Evolutionary conservation across 2,329 filamentous ascomycete species (phyloP).

Genomic region (Phialophora chinensis): DNA sequence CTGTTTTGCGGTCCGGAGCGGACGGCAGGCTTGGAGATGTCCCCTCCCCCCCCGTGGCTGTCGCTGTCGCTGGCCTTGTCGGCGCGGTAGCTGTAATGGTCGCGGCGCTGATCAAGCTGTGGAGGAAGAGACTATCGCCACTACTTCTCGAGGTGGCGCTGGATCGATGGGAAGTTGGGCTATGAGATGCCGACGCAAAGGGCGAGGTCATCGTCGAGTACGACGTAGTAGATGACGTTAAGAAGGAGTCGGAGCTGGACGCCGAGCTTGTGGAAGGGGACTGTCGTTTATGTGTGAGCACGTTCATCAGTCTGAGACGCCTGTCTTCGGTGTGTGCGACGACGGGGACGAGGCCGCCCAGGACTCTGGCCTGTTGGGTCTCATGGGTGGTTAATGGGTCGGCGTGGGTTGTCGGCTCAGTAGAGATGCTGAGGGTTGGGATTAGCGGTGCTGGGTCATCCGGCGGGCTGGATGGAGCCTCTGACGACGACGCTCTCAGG

Average conservation of each 20-base stretch:
- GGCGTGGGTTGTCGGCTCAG: not conserved
- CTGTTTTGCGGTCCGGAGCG: not conserved
- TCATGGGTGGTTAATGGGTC: not conserved
- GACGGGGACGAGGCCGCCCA: conserved; percentile 9
- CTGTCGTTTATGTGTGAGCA: not conserved
- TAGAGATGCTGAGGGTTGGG: not conserved
- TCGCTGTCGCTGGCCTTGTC: not conserved
- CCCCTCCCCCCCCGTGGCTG: not conserved
- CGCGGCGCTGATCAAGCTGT: conserved; percentile 12
- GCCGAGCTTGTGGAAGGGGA: conserved; percentile 1
- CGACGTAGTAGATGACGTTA: not conserved
- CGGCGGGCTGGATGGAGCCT: not conserved
- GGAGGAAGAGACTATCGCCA: conserved; percentile 12
- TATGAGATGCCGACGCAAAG: not conserved
- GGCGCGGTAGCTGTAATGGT: conserved; percentile 1
- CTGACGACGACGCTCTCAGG: not conserved
- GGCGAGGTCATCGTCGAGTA: not conserved
- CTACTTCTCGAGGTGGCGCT: not conserved
- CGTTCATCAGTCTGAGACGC: not conserved
- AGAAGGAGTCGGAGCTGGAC: conserved; percentile 8
- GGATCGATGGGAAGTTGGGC: conserved; percentile 1
- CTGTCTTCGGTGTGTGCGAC: not conserved
- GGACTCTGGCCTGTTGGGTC: conserved; percentile 3
- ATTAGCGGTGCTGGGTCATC: not conserved
- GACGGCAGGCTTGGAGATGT: not conserved